Evolutionary conservation across 768 basidiomycete species (phyloP).

Genomic region (Cubamyces sp.): DNA sequence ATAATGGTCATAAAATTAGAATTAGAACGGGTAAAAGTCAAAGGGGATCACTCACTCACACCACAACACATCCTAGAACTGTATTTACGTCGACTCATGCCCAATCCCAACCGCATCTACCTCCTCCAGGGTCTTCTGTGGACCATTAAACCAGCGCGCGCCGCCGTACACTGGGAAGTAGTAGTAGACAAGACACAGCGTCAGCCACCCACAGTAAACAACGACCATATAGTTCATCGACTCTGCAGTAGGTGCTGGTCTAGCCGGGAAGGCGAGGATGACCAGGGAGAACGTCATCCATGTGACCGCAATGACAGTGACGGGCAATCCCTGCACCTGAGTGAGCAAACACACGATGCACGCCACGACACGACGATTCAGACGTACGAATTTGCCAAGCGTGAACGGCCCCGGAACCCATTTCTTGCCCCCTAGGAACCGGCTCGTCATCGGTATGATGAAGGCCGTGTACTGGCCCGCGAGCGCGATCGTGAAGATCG

Average conservation of each 20-base stretch:
- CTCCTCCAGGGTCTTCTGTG: neutral
- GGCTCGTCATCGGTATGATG: constrained; percentile 39
- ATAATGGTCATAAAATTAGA: too few relatives aligned
- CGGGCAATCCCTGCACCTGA: too few relatives aligned
- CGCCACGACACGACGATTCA: neutral
- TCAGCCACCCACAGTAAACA: constrained; percentile 37
- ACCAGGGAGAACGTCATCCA: too few relatives aligned
- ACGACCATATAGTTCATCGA: constrained; percentile 43
- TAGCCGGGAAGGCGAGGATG: too few relatives aligned
- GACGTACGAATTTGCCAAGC: constrained; percentile 37
- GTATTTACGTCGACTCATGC: too few relatives aligned
- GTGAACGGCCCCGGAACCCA: constrained; percentile 42
- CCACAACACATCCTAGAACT: too few relatives aligned
- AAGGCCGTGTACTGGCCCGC: constrained; percentile 34
- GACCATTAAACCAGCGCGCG: constrained; percentile 28
- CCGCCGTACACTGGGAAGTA: constrained; percentile 35
- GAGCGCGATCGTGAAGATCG: constrained; percentile 38
- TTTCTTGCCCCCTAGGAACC: constrained; percentile 34
- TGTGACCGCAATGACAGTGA: too few relatives aligned
- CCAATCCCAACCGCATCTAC: too few relatives aligned
- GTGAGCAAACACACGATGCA: neutral
- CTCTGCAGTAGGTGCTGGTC: too few relatives aligned
- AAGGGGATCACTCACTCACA: too few relatives aligned
- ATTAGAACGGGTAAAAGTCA: too few relatives aligned
- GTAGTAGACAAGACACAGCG: constrained; percentile 39